Evolutionary conservation across 1,284 basidiomycete species (phyloP).

Genomic region (Coniferiporia sulphurascens): DNA sequence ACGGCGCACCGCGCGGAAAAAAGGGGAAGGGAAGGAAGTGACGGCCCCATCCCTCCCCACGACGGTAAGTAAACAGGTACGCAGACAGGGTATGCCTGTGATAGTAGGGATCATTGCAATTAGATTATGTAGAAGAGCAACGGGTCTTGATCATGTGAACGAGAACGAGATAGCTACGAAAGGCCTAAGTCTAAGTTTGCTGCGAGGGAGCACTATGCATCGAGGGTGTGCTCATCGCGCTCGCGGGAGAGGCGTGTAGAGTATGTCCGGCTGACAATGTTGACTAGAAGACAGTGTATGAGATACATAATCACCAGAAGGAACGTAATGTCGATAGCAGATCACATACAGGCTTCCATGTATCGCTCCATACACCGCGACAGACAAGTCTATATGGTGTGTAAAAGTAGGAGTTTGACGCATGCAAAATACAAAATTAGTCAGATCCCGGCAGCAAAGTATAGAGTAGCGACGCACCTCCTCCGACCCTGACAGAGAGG

Average conservation of each 20-base stretch:
- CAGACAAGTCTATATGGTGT: slow-evolving; percentile 56
- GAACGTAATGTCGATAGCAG: slow-evolving; percentile 4
- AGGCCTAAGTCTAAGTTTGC: neutral
- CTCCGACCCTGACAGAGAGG: slow-evolving; percentile 65
- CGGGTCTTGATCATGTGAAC: neutral
- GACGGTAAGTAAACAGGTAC: neutral
- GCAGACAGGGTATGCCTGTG: neutral
- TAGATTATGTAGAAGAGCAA: slow-evolving; percentile 1
- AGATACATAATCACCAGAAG: slow-evolving; percentile 11
- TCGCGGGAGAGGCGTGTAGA: slow-evolving; percentile 53
- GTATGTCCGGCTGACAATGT: slow-evolving; percentile 69
- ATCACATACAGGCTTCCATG: slow-evolving; percentile 74
- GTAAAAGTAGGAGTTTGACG: slow-evolving; percentile 1
- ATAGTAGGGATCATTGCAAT: neutral
- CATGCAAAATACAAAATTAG: neutral
- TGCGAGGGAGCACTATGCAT: neutral
- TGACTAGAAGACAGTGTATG: slow-evolving; percentile 42
- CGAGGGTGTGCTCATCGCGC: slow-evolving; percentile 28
- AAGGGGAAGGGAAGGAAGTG: slow-evolving; percentile 14
- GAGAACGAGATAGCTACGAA: neutral
- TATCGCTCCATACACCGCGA: slow-evolving; percentile 75
- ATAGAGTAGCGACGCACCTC: slow-evolving; percentile 44
- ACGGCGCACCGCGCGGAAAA: slow-evolving; percentile 1
- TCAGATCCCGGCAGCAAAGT: neutral
- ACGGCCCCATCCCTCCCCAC: neutral